These are phyloP conservation scores for Crithidia expoeki DNA, from an alignment of 208 protist species.

Conservation along the genomic window DNA sequence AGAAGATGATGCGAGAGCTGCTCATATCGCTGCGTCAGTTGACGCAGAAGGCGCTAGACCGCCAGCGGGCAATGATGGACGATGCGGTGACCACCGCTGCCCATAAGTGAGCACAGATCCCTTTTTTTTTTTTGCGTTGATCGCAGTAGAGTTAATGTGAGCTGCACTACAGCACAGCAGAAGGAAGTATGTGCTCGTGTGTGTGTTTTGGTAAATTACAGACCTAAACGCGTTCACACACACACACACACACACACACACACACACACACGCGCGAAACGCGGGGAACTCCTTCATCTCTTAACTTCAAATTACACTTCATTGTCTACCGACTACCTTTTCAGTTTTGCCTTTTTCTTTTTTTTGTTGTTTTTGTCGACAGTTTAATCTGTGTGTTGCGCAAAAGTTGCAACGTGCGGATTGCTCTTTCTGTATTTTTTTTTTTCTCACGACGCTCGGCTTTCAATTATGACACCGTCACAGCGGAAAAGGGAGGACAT, in stretches of 20 bases:
- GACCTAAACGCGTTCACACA: too few relatives aligned
- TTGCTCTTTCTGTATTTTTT: conserved; percentile 10
- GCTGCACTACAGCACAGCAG: too few relatives aligned
- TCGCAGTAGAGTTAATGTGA: too few relatives aligned
- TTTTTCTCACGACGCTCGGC: neutral
- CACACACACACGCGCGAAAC: neutral
- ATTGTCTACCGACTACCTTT: conserved; percentile 13
- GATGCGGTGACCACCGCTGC: conserved; percentile 24
- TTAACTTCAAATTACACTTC: neutral
- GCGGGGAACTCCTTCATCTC: conserved; percentile 1
- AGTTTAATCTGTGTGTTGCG: neutral
- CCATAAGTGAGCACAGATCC: neutral
- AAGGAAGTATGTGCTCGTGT: neutral
- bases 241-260: conserved; percentile 8
- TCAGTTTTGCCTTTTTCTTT: neutral
- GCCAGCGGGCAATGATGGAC: conserved; percentile 66
- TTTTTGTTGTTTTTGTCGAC: conserved; percentile 2
- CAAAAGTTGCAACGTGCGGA: neutral
- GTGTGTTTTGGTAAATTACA: neutral
- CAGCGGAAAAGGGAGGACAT: too few relatives aligned
- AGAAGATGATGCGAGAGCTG: conserved; percentile 65
- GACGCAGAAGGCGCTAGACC: conserved; percentile 67
- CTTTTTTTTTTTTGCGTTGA: neutral
- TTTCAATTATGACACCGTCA: neutral
- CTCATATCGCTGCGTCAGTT: conserved; percentile 55